Percentiles rank a stretch among this genome's conserved stretches.
These are phyloP conservation scores for Beauveria medogensis DNA, from an alignment of 2,329 filamentous ascomycete genomes.

Conservation along the genomic window DNA sequence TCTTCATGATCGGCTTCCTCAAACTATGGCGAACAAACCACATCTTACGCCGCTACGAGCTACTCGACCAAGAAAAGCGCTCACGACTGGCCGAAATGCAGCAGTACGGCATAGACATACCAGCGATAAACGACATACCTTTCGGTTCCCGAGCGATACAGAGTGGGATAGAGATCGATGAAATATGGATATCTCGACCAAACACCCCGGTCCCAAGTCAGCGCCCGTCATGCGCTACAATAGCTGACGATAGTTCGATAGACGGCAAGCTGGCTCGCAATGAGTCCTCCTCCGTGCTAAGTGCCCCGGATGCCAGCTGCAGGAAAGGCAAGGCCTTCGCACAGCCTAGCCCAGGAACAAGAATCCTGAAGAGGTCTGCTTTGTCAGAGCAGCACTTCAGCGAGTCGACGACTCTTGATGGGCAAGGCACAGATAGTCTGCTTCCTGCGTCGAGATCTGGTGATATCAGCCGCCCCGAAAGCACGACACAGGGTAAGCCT, in stretches of 20 bases:
- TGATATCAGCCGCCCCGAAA: not conserved
- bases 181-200: conserved; percentile 65
- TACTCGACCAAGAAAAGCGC: conserved; percentile 59
- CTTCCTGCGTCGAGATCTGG: not conserved
- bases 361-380: not conserved
- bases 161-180: conserved; percentile 74
- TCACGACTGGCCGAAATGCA: conserved; percentile 44
- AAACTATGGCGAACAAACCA: conserved; percentile 60
- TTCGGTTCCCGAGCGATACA: conserved; percentile 84
- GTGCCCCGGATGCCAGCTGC: not conserved
- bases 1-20: conserved; percentile 58
- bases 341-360: not conserved
- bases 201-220: conserved; percentile 28
- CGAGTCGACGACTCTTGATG: not conserved
- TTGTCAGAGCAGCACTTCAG: conserved; percentile 3
- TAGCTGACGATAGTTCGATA: conserved; percentile 13
- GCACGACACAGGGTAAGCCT: not conserved
- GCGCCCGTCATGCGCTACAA: conserved; percentile 18
- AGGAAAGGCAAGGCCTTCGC: conserved; percentile 17
- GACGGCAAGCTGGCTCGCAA: not conserved
- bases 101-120: conserved; percentile 40
- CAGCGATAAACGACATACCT: conserved; percentile 53
- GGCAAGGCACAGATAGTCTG: not conserved
- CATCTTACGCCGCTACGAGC: conserved; percentile 46
- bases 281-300: not conserved